A percentile compares a stretch with the other conserved stretches of the same genome.
phyloP scores from a whole-genome alignment of 371 early-diverging fungal species.

The Syncephalastrum racemosum region DNA sequence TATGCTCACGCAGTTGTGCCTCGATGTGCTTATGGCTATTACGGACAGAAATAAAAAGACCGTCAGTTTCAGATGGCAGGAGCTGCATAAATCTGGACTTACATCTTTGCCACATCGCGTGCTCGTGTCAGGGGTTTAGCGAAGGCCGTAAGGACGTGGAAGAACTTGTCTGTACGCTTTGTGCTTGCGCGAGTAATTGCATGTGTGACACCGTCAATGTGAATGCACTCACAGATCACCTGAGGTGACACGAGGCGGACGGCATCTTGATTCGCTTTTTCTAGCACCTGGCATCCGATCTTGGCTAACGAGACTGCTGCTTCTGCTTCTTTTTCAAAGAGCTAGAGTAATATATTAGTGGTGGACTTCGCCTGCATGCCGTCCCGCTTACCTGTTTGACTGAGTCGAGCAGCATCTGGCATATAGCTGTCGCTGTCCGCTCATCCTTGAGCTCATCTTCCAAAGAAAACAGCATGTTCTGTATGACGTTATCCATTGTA shows the following conservation, averaged over 20 bases:
- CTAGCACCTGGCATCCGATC: slow-evolving; percentile 22
- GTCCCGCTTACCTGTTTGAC: slow-evolving; percentile 39
- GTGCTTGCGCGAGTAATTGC: slow-evolving; percentile 29
- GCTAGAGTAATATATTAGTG: slow-evolving; percentile 13
- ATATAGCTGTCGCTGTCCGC: slow-evolving; percentile 28
- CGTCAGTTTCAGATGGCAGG: too few relatives aligned
- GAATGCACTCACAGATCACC: slow-evolving; percentile 34
- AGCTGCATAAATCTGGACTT: slow-evolving; percentile 15
- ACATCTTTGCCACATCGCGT: slow-evolving; percentile 47
- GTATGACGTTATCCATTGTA: slow-evolving; percentile 52
- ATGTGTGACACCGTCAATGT: slow-evolving; percentile 41
- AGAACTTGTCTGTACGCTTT: slow-evolving; percentile 31
- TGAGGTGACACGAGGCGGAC: slow-evolving; percentile 24
- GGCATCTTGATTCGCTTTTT: slow-evolving; percentile 20
- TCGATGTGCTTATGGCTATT: slow-evolving; percentile 42
- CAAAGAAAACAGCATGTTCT: slow-evolving; percentile 26
- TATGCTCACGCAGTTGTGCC: slow-evolving; percentile 21
- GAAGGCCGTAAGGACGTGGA: slow-evolving; percentile 35
- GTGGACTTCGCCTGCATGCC: neutral
- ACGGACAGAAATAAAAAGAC: neutral
- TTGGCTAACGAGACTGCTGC: slow-evolving; percentile 21
- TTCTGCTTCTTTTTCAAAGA: slow-evolving; percentile 27
- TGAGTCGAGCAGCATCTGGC: slow-evolving; percentile 35
- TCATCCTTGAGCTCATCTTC: slow-evolving; percentile 41
- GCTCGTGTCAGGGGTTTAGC: slow-evolving; percentile 32